Evolutionary conservation across 169 alveolate species (phyloP).

Genomic region (Cryptosporidium tyzzeri): DNA sequence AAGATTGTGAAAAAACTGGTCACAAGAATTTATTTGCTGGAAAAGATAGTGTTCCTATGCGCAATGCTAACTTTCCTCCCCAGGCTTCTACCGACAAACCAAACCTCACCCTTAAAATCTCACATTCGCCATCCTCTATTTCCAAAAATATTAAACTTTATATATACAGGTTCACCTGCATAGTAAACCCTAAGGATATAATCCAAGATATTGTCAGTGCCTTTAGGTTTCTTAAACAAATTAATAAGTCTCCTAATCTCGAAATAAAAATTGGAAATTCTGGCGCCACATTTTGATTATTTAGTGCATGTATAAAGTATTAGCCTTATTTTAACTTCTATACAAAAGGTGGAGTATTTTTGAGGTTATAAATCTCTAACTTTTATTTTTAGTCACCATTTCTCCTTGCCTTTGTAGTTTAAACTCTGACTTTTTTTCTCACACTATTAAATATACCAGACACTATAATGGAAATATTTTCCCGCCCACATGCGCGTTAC

Average conservation of each 20-base stretch:
- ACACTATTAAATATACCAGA: not conserved
- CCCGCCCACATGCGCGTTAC: conserved; percentile 75
- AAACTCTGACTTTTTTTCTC: not conserved
- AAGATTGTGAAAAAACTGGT: not conserved
- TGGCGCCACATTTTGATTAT: conserved; percentile 1
- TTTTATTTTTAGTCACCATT: too few species aligned
- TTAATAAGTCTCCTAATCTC: not conserved
- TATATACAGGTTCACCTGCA: not conserved
- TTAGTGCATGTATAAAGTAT: not conserved
- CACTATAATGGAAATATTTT: not conserved
- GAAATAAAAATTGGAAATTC: not conserved
- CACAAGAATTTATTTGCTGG: not conserved
- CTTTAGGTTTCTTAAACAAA: conserved; percentile 3
- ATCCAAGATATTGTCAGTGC: conserved; percentile 21
- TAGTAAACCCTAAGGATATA: conserved; percentile 39
- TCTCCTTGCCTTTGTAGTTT: not conserved
- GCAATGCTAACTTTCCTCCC: not conserved
- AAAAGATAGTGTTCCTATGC: not conserved
- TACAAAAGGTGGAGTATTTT: not conserved
- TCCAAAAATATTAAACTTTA: not conserved
- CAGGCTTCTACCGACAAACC: not conserved
- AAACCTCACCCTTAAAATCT: not conserved
- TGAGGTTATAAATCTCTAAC: not conserved
- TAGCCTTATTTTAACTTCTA: not conserved
- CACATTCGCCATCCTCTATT: not conserved